phyloP scores from a whole-genome alignment of 108 stramenopile species.

The Nitzschia putrida region DNA sequence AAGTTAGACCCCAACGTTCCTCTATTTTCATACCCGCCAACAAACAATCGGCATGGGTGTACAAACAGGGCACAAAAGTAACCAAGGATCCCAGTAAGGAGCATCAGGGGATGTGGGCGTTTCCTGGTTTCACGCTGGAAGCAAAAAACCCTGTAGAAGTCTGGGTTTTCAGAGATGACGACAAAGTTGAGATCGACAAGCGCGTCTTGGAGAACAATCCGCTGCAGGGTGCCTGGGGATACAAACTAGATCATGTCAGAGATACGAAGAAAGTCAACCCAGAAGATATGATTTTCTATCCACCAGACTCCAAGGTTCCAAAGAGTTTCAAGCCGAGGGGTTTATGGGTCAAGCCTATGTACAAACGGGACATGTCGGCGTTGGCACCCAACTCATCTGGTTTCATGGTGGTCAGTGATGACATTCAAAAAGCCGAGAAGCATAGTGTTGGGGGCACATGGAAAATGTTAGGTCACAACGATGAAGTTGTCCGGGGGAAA shows the following conservation, averaged over 20 bases:
- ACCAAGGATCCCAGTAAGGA: conserved; percentile 12
- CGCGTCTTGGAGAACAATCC: conserved; percentile 34
- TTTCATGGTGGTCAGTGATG: conserved; percentile 24
- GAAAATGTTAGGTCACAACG: conserved; percentile 40
- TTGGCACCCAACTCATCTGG: conserved; percentile 14
- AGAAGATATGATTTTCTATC: conserved; percentile 25
- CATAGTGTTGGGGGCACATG: conserved; percentile 25
- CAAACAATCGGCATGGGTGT: conserved; percentile 26
- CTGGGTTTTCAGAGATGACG: conserved; percentile 32
- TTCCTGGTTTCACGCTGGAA: conserved; percentile 18
- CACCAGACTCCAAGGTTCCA: conserved; percentile 23
- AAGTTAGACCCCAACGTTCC: conserved; percentile 9
- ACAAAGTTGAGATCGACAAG: conserved; percentile 14
- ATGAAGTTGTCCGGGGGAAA: conserved; percentile 22
- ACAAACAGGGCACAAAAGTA: conserved; percentile 9
- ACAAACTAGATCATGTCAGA: background rate
- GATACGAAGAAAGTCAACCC: background rate
- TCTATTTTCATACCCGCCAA: conserved; percentile 30
- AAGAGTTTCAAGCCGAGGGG: conserved; percentile 5
- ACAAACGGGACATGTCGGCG: conserved; percentile 27
- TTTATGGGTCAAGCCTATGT: conserved; percentile 26
- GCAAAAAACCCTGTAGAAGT: conserved; percentile 6
- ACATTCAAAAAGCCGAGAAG: conserved; percentile 20
- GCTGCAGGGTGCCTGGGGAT: conserved; percentile 29
- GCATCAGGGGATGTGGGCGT: conserved; percentile 26